Conservation (phyloP, 2,329 filamentous ascomycete species). For the Septoria petroselini region DNA sequence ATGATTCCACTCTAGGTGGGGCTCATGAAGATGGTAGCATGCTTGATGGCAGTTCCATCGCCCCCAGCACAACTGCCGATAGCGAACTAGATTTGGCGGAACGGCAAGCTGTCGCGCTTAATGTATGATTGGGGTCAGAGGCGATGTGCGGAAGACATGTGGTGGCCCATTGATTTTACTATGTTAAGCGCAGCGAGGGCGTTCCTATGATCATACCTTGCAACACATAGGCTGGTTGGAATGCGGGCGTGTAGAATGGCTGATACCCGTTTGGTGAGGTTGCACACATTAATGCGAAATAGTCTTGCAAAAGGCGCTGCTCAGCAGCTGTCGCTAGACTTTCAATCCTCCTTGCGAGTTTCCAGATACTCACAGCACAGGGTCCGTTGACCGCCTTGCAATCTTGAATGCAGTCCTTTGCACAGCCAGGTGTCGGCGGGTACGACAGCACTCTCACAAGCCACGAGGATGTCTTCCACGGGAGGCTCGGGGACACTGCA, state of each 20-base stretch:
- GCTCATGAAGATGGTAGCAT: constrained; percentile 21
- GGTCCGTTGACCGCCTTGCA: no score
- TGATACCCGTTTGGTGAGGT: constrained; percentile 1
- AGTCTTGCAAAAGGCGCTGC: neutral
- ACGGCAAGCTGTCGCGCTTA: constrained; percentile 12
- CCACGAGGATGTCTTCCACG: no score
- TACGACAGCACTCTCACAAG: no score
- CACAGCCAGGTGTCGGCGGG: no score
- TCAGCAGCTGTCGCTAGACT: neutral
- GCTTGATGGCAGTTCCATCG: constrained; percentile 8
- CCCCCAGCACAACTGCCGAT: constrained; percentile 15
- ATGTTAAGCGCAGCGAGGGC: constrained; percentile 16
- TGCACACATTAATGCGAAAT: neutral
- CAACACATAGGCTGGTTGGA: neutral
- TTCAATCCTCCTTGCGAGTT: neutral
- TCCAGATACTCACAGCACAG: no score
- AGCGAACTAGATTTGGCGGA: constrained; percentile 11
- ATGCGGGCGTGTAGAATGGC: neutral
- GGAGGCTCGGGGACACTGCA: no score
- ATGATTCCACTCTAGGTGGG: constrained; percentile 19
- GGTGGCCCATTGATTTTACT: constrained; percentile 6
- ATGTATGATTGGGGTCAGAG: constrained; percentile 8
- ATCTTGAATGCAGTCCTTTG: no score
- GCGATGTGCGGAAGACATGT: neutral
- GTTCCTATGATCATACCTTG: constrained; percentile 5